Evolutionary conservation across 495 filamentous ascomycete genomes (phyloP), one percentile per base, ranked within the genome.

Genomic region (Hypoxylon crocopeplum): DNA sequence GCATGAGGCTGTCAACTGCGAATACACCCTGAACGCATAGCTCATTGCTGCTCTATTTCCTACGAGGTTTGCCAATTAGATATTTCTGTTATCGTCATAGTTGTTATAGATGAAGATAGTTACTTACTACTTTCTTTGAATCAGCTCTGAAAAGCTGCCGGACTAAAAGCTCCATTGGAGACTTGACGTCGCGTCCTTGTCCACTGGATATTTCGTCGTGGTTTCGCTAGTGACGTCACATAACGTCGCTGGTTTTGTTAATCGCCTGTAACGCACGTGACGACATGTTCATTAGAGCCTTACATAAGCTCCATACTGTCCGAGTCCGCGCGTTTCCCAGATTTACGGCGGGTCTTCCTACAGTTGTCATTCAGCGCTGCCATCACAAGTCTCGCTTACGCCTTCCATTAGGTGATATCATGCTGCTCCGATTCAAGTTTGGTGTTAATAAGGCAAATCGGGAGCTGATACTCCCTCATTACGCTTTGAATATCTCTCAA

Each of bases 21-120:
- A 63, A 51, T 16, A 70, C 56, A 58, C 39, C 36, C 68, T 67
- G 22, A 53, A 58, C 40, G 52, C 68, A 68, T 68, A 68, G 62
- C 53, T 68, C 68, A 70, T 70, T 16, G 61, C 61, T 62, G 55
- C 50, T 59, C 53, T 53, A 49, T 65, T 66, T 58, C 15, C 25
- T 48, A n/a, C 20, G 16, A 48, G 19, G 5, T 24, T 25, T 7
- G 7, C 25, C 32, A 48, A 48, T 48, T 41, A 60, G n/a, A 22
- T 19, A 19, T 22, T 47, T 39, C 34, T 30, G 1, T 5, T 15
- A 22, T 27, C 10, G 3, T 39, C 16, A 32, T 54, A 48, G 22
- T 38, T 27, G 16, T 32, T 16, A 7, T 19, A 21, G 32, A 32
- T 46, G 12, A 34, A 45, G 12, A n/a, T 6, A n/a, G 1, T 7